Evolutionary conservation across 257 asterid genomes (phyloP), one percentile per base, ranked within the genome.

Genomic region (Nicotiana undulata): DNA sequence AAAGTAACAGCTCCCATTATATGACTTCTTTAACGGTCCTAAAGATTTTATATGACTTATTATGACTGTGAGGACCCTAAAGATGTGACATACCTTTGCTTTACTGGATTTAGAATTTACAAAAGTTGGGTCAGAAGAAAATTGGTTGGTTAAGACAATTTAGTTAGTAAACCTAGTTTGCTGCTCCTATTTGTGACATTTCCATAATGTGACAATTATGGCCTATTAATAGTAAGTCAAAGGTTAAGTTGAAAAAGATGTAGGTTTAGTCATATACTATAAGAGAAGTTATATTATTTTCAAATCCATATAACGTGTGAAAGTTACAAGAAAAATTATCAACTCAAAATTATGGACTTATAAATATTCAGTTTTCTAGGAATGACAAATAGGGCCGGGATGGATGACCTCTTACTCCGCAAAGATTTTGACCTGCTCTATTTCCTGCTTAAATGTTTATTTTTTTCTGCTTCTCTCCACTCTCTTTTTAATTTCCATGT

Each of bases 31-130:
- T 72, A 72, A 72, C 29, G 78, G 61, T 24, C 61, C 40, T 15
- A 72, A 72, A 46, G 78, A 24, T 22, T 24, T 72, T 61, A 72
- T 46, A 72, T 49, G 78, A 72, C 78, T 72, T 46, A 40, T 49
- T 46, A 46, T 72, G 78, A 72, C 78, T 24, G 40, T 15, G 40
- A 72, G 78, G 34, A 72, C 61, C 78, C 78, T 46, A 72, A 72
- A 72, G 44, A 72, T 46, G 78, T 72, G 61, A 72, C 78, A 72
- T 24, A 15, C 40, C 40, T 72, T 63, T 72, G 1, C 61, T 72
- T 72, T 72, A 72, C 78, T 72, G 16, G 60, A 72, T 46, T 72
- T 46, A 72, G 61, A 72, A 46, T 72, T 72, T 72, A 46, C 40
- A 15, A 46, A 24, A 72, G 78, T 72, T 46, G 37, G 22, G 78